phyloP scores from a whole-genome alignment of 257 asterid genomes.

The Leptodermis oblonga region DNA sequence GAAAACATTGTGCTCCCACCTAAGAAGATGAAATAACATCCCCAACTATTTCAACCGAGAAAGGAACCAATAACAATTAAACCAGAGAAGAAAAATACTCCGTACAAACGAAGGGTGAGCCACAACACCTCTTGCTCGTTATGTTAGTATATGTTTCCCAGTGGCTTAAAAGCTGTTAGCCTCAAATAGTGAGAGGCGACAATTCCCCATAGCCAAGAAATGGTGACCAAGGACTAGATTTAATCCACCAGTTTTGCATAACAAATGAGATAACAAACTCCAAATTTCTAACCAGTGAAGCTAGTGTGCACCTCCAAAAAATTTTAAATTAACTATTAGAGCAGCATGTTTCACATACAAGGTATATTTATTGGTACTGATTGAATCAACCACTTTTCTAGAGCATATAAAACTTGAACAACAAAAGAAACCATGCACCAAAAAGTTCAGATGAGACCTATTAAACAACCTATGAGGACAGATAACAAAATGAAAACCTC shows the following conservation, averaged over 20 bases:
- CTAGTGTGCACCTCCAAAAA: not conserved
- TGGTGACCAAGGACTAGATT: not conserved
- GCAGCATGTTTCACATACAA: not conserved
- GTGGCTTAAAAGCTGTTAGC: not conserved
- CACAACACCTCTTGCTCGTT: not conserved
- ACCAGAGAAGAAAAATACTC: not conserved
- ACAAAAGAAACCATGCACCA: not conserved
- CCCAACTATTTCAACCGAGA: not conserved
- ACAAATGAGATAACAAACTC: not conserved
- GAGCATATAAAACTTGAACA: not conserved
- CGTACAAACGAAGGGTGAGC: not conserved
- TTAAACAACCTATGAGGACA: not conserved
- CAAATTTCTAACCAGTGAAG: not conserved
- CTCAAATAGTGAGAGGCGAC: not conserved
- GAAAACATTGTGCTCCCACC: not conserved
- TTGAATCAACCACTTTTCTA: not conserved
- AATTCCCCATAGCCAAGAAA: not conserved
- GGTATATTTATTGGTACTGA: not conserved
- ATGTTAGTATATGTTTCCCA: not conserved
- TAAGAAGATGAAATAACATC: not conserved
- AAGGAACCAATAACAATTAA: not conserved
- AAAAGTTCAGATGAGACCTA: not conserved
- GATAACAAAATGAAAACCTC: not conserved
- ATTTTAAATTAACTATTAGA: not conserved
- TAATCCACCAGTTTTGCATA: not conserved